These are phyloP conservation scores for Lachnellula occidentalis DNA, from an alignment of 2,329 filamentous ascomycete genomes.

Conservation along the genomic window DNA sequence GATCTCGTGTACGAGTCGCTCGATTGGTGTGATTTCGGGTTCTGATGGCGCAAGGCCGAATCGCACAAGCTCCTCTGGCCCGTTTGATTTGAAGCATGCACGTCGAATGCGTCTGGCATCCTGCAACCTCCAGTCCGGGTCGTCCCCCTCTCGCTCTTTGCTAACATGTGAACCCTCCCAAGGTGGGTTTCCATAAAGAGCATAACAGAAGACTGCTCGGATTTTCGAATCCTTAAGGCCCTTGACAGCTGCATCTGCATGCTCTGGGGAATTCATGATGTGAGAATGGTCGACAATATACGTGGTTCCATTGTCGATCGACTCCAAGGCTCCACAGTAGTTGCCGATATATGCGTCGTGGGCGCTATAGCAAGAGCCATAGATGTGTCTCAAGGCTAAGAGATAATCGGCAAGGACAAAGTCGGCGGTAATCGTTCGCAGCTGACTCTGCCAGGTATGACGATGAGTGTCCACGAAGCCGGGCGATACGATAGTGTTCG, in stretches of 20 bases:
- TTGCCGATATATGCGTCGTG: constrained; percentile 10
- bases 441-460: constrained; percentile 31
- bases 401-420: not conserved
- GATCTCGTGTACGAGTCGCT: no score
- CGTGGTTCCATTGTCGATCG: constrained; percentile 6
- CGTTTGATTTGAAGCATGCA: no score
- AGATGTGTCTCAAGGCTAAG: not conserved
- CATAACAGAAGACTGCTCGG: constrained; percentile 6
- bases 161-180: no score
- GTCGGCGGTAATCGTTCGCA: constrained; percentile 30
- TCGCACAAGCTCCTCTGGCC: no score
- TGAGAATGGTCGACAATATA: constrained; percentile 9
- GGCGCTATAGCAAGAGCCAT: constrained; percentile 2
- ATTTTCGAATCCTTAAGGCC: constrained; percentile 6
- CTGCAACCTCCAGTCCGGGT: no score
- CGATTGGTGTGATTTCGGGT: no score
- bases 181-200: not conserved
- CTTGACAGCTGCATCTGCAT: constrained; percentile 4
- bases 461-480: constrained; percentile 36
- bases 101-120: no score
- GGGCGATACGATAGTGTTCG: constrained; percentile 29
- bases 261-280: constrained; percentile 6
- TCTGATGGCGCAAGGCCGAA: no score
- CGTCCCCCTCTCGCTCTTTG: no score
- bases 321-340: constrained; percentile 5